Evolutionary conservation across 768 basidiomycete species (phyloP), one percentile per base, ranked within the genome.

Genomic region (Pisolithus albus): DNA sequence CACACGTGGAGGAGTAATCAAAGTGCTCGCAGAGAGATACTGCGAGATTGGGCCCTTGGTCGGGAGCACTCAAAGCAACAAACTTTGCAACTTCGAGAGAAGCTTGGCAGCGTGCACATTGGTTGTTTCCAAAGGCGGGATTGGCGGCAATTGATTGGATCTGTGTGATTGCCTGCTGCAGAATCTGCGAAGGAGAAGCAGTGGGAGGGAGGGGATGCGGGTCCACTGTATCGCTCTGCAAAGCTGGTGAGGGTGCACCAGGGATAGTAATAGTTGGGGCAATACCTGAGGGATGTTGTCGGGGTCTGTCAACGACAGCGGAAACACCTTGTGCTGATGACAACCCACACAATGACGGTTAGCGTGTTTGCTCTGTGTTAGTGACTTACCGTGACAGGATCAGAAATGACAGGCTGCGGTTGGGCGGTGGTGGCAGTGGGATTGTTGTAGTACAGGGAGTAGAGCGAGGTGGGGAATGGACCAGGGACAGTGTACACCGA

Each of bases 371-470:
- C 39, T 18, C 9, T 60, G 51, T 47, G 16, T 32, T 11, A 34
- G n/a, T 7, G 5, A 50, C 67, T 46, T 47, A 86, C 86, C 24
- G 76, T 75, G 30, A 87, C 77, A 8, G 84, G 82, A 61, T 89
- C 86, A 13, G 84, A 79, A 36, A 89, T 76, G 52, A 87, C 75
- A n/a, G 86, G 87, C 66, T 89, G 87, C 4, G 81, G 81, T 61
- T 89, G 87, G 1, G 75, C 79, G 11, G 78, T 77, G 2, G 87
- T 88, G 30, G 79, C 82, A 1, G 84, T 88, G 30, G 87, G 85
- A 56, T 76, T 68, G 64, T 87, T 88, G 68, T 82, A 86, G 64
- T 88, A 89, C 47, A 72, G 61, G n/a, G 71, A 61, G 64, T 81
- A 89, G 37, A 76, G 67, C 5, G 82, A 77, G 2, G 84, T 84